A percentile compares a stretch with the other conserved stretches of the same genome.
phyloP scores from a whole-genome alignment of 2,329 filamentous ascomycete genomes.

The Cordyceps pruinosa region DNA sequence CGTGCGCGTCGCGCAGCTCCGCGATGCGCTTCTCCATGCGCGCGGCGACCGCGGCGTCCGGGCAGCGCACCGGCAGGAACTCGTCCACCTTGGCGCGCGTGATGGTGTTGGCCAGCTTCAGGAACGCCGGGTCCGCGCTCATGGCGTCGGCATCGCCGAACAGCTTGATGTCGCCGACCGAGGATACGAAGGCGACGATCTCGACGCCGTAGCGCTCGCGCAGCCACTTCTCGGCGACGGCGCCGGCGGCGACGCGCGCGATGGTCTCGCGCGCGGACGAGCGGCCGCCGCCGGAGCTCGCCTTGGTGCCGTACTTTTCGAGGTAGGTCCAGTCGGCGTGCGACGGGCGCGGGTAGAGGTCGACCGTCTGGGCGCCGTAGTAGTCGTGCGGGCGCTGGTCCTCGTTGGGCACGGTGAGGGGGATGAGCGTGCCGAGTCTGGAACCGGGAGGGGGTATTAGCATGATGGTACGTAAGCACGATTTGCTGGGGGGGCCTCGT shows the following conservation, averaged over 20 bases:
- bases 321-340: slow-evolving; percentile 97
- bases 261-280: slow-evolving; percentile 94
- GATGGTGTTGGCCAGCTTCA: slow-evolving; percentile 64
- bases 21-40: slow-evolving; percentile 77
- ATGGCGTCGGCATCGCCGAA: slow-evolving; percentile 54
- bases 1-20: slow-evolving; percentile 67
- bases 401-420: slow-evolving; percentile 80
- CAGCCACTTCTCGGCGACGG: slow-evolving; percentile 91
- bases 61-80: slow-evolving; percentile 83
- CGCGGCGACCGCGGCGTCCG: slow-evolving; percentile 51
- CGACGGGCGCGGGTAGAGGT: slow-evolving; percentile 70
- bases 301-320: slow-evolving; percentile 94
- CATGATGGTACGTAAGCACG: slow-evolving; percentile 1
- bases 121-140: slow-evolving; percentile 71
- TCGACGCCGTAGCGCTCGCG: slow-evolving; percentile 73
- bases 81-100: slow-evolving; percentile 72
- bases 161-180: slow-evolving; percentile 57
- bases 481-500: not conserved
- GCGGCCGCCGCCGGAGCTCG: slow-evolving; percentile 80
- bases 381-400: slow-evolving; percentile 93
- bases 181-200: slow-evolving; percentile 85
- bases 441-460: no score
- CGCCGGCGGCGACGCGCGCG: slow-evolving; percentile 81
- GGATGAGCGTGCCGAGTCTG: slow-evolving; percentile 82
- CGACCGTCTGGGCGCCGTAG: slow-evolving; percentile 43